Evolutionary conservation across 2,329 filamentous ascomycete species (phyloP).

Genomic region (Lachnum nothofagi): DNA sequence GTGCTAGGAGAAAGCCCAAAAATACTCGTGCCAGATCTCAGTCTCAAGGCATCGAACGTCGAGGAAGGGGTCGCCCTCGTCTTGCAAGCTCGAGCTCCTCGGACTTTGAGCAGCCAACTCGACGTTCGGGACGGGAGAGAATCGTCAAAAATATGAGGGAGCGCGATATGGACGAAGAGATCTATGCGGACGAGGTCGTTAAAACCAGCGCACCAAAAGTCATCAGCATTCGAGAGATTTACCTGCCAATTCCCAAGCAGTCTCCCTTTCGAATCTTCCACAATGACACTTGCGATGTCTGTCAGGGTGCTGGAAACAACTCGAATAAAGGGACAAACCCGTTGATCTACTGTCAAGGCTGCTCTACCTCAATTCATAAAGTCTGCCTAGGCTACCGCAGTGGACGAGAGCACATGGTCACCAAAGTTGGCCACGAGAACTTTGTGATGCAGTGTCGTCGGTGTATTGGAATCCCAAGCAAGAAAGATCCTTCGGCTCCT

Average conservation of each 20-base stretch:
- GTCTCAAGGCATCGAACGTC: conserved; percentile 4
- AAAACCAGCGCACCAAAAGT: conserved; percentile 46
- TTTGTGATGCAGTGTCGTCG: conserved; percentile 88
- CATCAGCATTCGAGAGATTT: conserved; percentile 67
- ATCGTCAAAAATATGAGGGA: conserved; percentile 41
- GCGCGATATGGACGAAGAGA: conserved; percentile 44
- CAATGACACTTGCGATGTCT: conserved; percentile 66
- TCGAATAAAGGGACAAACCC: conserved; percentile 53
- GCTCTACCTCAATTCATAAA: conserved; percentile 77
- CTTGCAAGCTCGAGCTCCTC: conserved; percentile 11
- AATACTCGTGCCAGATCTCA: conserved; percentile 7
- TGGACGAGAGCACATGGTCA: conserved; percentile 78
- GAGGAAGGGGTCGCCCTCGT: conserved; percentile 6
- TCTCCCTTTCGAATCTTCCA: conserved; percentile 68
- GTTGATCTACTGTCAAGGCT: conserved; percentile 86
- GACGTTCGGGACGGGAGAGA: conserved; percentile 34
- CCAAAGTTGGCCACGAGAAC: conserved; percentile 68
- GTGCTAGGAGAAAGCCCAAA: conserved; percentile 8
- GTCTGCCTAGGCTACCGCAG: conserved; percentile 71
- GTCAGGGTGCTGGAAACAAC: conserved; percentile 50
- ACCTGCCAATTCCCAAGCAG: conserved; percentile 55
- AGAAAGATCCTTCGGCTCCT: conserved; percentile 66
- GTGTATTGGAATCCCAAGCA: conserved; percentile 65
- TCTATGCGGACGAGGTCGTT: conserved; percentile 46
- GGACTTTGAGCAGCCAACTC: conserved; percentile 25